Percentiles rank a stretch among this genome's conserved stretches.
phyloP scores from a whole-genome alignment of 257 asterid genomes.

The Perilla frutescens region DNA sequence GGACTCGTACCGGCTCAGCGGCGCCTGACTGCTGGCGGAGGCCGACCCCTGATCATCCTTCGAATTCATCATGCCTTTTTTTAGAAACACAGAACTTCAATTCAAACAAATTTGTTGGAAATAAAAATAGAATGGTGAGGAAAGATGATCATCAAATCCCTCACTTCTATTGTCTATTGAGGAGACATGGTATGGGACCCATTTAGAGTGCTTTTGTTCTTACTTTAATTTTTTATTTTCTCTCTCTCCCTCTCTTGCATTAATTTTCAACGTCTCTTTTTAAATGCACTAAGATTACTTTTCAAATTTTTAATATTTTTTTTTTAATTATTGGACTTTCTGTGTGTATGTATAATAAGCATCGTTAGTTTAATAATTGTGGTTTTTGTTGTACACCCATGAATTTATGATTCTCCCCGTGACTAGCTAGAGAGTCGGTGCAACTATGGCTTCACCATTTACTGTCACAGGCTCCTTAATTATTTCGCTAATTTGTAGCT shows the following conservation, averaged over 20 bases:
- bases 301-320: conserved; percentile 12
- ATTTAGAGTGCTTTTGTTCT: conserved; percentile 63
- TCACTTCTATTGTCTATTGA: conserved; percentile 48
- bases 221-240: conserved; percentile 34
- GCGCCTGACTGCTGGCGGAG: conserved; percentile 40
- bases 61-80: conserved; percentile 41
- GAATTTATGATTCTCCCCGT: conserved; percentile 44
- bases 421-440: conserved; percentile 51
- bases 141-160: conserved; percentile 53
- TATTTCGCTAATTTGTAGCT: not conserved
- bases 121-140: conserved; percentile 47
- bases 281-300: conserved; percentile 40
- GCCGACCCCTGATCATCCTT: conserved; percentile 40
- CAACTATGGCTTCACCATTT: conserved; percentile 26
- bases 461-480: conserved; percentile 16
- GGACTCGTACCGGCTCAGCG: conserved; percentile 78
- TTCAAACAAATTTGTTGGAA: not conserved
- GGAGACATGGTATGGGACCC: conserved; percentile 75
- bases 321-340: conserved; percentile 31
- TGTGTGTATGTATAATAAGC: not conserved
- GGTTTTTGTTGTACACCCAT: conserved; percentile 18
- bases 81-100: conserved; percentile 30
- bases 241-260: conserved; percentile 44
- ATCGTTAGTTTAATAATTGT: conserved; percentile 25
- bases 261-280: conserved; percentile 52